phyloP scores from a whole-genome alignment of 805 yeast genomes.

The Pichia occidentalis region DNA sequence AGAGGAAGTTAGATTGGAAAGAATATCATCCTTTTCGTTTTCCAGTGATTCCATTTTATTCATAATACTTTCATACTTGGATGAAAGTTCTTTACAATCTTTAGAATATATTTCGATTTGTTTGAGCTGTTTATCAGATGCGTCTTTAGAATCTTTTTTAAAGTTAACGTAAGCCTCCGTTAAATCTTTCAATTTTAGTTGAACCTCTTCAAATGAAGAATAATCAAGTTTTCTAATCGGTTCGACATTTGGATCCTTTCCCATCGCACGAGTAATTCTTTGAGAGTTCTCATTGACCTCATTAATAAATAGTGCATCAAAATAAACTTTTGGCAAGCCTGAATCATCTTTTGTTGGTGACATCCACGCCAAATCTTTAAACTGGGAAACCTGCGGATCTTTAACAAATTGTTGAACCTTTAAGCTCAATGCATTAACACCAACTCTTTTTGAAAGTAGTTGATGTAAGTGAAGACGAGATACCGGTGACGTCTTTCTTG shows the following conservation, averaged over 20 bases:
- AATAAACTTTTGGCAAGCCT: conserved; percentile 81
- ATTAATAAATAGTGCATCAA: conserved; percentile 56
- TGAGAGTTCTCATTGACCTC: conserved; percentile 62
- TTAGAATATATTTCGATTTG: conserved; percentile 20
- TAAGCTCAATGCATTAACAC: conserved; percentile 70
- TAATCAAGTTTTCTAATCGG: conserved; percentile 63
- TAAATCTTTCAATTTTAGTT: conserved; percentile 26
- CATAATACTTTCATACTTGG: conserved; percentile 18
- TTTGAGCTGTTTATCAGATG: conserved; percentile 15
- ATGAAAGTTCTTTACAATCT: conserved; percentile 31
- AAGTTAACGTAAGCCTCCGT: conserved; percentile 15
- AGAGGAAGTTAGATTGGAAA: conserved; percentile 19
- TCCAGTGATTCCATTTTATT: conserved; percentile 31
- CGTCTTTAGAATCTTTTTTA: conserved; percentile 16
- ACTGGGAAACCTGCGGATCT: conserved; percentile 46
- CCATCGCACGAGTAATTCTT: conserved; percentile 64
- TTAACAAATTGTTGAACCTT: conserved; percentile 70
- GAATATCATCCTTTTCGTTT: conserved; percentile 22
- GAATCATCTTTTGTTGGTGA: conserved; percentile 61
- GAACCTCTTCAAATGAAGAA: conserved; percentile 47
- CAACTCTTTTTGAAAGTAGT: conserved; percentile 63
- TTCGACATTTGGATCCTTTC: conserved; percentile 66
- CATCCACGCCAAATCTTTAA: conserved; percentile 43
- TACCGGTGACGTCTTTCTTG: conserved; percentile 53
- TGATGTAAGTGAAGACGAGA: conserved; percentile 54